A percentile compares a stretch with the other conserved stretches of the same genome.
Evolutionary conservation across 495 filamentous ascomycete species (phyloP).

Genomic region (Trichoderma virens): DNA sequence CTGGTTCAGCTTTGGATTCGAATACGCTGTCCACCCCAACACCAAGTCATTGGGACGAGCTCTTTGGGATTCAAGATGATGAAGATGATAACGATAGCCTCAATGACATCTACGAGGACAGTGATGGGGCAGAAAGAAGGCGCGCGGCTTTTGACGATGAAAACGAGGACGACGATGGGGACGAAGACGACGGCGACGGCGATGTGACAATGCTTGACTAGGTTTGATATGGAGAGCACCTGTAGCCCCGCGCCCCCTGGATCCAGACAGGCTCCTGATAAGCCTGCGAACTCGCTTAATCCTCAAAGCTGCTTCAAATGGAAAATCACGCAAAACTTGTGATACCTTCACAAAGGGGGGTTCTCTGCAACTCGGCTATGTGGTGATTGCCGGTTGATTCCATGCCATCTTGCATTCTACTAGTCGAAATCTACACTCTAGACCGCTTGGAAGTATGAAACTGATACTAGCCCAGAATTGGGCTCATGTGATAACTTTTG

Average conservation of each 20-base stretch:
- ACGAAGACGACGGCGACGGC: constrained; percentile 11
- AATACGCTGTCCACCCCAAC: constrained; percentile 24
- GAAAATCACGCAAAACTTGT: too few species aligned
- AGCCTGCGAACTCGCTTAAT: too few species aligned
- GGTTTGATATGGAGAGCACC: background rate
- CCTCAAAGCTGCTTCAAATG: too few species aligned
- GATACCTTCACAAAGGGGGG: too few species aligned
- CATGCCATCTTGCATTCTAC: too few species aligned
- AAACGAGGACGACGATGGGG: constrained; percentile 14
- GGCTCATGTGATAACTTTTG: too few species aligned
- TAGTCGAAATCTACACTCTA: too few species aligned
- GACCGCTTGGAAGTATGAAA: too few species aligned
- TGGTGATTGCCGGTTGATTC: too few species aligned
- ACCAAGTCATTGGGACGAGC: constrained; percentile 22
- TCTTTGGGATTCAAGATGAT: constrained; percentile 8
- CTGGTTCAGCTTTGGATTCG: background rate
- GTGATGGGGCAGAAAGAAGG: background rate
- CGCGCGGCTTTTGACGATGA: background rate
- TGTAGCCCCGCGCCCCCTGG: background rate
- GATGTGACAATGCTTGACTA: constrained; percentile 14
- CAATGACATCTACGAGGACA: background rate
- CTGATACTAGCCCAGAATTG: too few species aligned
- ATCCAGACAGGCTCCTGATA: background rate
- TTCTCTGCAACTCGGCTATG: too few species aligned
- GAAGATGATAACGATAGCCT: background rate